A percentile compares a stretch with the other conserved stretches of the same genome.
phyloP scores from a whole-genome alignment of 1,139 yeast species.

The Yamadazyma songkhlaensis region DNA sequence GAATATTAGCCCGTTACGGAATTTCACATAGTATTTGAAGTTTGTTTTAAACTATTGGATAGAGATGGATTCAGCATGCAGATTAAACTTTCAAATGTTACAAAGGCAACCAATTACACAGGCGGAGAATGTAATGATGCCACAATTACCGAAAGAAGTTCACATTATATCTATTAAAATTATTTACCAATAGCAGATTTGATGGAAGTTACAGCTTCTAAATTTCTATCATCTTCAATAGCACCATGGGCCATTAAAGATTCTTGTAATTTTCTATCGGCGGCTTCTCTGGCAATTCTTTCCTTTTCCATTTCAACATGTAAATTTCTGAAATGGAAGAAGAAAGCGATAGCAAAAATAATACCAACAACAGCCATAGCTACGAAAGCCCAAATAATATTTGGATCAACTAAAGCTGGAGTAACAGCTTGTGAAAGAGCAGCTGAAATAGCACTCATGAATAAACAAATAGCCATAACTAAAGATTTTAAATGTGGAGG shows the following conservation, averaged over 20 bases:
- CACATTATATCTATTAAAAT: not conserved
- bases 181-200: conserved; percentile 18
- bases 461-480: conserved; percentile 63
- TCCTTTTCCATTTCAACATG: conserved; percentile 50
- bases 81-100: no score
- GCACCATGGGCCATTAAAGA: conserved; percentile 11
- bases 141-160: not conserved
- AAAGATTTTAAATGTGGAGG: conserved; percentile 68
- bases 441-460: conserved; percentile 58
- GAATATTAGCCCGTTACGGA: no score
- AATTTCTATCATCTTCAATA: conserved; percentile 13
- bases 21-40: no score
- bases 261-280: conserved; percentile 11
- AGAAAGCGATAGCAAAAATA: conserved; percentile 40
- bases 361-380: conserved; percentile 19
- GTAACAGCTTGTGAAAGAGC: conserved; percentile 56
- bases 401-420: conserved; percentile 34
- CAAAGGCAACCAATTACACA: not conserved
- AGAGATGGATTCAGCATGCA: no score
- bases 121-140: not conserved
- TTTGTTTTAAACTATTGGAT: no score
- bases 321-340: conserved; percentile 49
- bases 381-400: conserved; percentile 17
- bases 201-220: conserved; percentile 16
- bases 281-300: conserved; percentile 25